Base-by-base conservation (phyloP, 75 land plant species). In the Picea glauca region DNA sequence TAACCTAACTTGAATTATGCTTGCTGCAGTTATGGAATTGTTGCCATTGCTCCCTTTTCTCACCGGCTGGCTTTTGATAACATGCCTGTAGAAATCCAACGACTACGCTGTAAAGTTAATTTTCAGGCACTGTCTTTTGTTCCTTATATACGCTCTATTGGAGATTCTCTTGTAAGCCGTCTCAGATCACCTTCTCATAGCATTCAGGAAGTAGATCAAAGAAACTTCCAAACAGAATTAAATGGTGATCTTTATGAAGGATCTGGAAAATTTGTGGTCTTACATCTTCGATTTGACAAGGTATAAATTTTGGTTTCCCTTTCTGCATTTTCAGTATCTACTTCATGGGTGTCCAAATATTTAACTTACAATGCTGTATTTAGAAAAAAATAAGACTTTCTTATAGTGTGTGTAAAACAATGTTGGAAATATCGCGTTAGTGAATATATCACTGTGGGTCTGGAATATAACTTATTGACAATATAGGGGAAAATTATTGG, bases 241-340 rank as follows among this genome's bases (percentile, higher is more conserved):
- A 78, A 89, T 70, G 54, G 57, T 30, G 81, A 83, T 62, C 68
- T 76, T 20, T 67, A 80, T 56, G 62, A 70, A 58, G 77, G 70
- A 63, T 15, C 87, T 50, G 77, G 80, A 60, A 96, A 92, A 76
- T 96, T 87, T 84, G 86, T 90, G 67, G 94, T 87, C 23, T 78
- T 96, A 31, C 98, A 96, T 80, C 90, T 96, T 62, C 91, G 98
- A 6, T 96, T 96, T 87, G 98, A 96, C 78, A 96, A 93, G 94
- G 98, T 95, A 84, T 54, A 15, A 33, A 67, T 68, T 35, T 7
- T 35, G 11, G 40, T 15, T 4, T 40, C 43, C 43, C 26, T 40
- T 40, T 40, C 43, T 40, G 70, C 70, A 3, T 35, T 66, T 66
- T 66, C 33, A 15, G 20, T 66, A 15, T 32, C 72, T 33, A 9